Conservation (phyloP, 1,284 basidiomycete species). For the Malassezia obtusa region DNA sequence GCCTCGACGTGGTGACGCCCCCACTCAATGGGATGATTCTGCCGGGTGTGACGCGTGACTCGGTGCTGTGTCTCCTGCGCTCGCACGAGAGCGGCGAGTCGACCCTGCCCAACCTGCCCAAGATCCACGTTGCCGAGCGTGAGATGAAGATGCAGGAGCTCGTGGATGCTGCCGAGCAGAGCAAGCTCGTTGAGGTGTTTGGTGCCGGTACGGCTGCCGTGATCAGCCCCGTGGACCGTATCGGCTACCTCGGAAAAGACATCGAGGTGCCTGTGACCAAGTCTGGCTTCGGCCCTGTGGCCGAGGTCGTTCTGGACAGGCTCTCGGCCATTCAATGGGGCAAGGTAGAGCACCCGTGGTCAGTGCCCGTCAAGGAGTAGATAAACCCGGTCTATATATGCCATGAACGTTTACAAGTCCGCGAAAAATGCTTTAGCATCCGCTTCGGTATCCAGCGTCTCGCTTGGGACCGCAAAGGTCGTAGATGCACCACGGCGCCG, state of each 20-base stretch:
- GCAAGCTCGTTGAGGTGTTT: conserved; percentile 78
- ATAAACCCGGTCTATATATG: background rate
- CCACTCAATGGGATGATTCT: conserved; percentile 91
- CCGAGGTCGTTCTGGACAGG: conserved; percentile 69
- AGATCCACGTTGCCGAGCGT: conserved; percentile 67
- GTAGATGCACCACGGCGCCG: background rate
- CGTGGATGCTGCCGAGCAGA: conserved; percentile 60
- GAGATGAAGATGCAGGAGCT: conserved; percentile 82
- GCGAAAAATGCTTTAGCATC: conserved; percentile 13
- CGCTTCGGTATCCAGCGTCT: background rate
- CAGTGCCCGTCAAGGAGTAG: conserved; percentile 39
- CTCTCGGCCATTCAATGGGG: conserved; percentile 86
- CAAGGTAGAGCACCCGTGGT: conserved; percentile 70
- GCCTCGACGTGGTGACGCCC: conserved; percentile 52
- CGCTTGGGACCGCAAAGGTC: background rate
- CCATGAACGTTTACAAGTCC: conserved; percentile 2
- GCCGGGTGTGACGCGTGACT: conserved; percentile 85
- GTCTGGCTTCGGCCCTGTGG: conserved; percentile 77
- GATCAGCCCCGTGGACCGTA: conserved; percentile 56
- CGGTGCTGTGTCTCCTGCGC: conserved; percentile 67
- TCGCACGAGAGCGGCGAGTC: conserved; percentile 61
- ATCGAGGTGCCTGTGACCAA: conserved; percentile 72
- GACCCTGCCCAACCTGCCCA: conserved; percentile 28
- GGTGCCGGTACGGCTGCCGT: conserved; percentile 65
- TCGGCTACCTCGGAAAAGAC: conserved; percentile 77